Evolutionary conservation across 331 rosid genomes (phyloP), one percentile per base, ranked within the genome.

Genomic region (Quercus phellos): DNA sequence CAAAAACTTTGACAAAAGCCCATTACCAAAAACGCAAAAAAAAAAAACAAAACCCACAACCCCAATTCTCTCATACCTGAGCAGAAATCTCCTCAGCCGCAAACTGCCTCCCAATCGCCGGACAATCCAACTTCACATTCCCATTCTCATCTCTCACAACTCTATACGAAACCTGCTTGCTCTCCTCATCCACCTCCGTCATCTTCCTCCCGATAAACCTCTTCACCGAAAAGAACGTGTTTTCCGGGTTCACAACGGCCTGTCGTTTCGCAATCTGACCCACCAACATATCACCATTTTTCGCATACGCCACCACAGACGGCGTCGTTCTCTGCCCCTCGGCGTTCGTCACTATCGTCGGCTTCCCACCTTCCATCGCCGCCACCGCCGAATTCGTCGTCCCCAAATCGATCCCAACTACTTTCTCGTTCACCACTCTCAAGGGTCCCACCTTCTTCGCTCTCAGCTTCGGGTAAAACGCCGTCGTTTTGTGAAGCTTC

Each of bases 81-180:
- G 92, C 92, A 2, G 92, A 88, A 26, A 88, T 88, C 69, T 88
- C 92, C 70, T 88, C 92, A 0, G 92, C 90, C 2, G 92, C 90
- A 19, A 88, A 88, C 64, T 85, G 82, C 34, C 78, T 88, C 8
- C 92, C 92, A 21, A 88, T 80, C 18, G 84, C 90, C 4, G 92
- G 92, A 55, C 92, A 88, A 5, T 88, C 92, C 32, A 88, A 88
- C 55, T 88, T 88, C 27, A 88, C 92, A 81, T 88, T 88, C 4
- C 92, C 92, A 74, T 86, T 88, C 14, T 88, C 92, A 17, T 88
- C 92, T 34, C 87, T 74, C 17, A 86, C 54, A 56, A 88, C 92
- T 55, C 19, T 82, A 79, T 88, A 88, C 7, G 92, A 88, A 9
- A 88, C 92, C 79, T 88, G 90, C 83, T 88, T 88, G 0, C 87